A percentile compares a stretch with the other conserved stretches of the same genome.
Evolutionary conservation across 2,329 filamentous ascomycete genomes (phyloP).

Genomic region (Biscogniauxia sp.): DNA sequence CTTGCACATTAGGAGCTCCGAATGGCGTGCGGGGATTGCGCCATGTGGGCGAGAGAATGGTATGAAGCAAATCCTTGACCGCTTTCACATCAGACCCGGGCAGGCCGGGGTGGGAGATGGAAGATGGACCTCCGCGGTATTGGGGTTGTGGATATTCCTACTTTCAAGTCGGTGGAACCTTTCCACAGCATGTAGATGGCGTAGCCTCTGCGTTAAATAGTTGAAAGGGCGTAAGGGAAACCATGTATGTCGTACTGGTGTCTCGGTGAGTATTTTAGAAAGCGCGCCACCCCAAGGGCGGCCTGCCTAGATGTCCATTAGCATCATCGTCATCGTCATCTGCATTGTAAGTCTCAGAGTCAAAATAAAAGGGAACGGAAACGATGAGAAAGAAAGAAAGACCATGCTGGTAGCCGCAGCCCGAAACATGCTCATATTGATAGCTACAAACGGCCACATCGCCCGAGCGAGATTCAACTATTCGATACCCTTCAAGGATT

Average conservation of each 20-base stretch:
- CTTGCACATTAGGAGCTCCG: constrained; percentile 20
- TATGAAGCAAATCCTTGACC: constrained; percentile 5
- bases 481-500: neutral
- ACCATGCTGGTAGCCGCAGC: neutral
- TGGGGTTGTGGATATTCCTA: neutral
- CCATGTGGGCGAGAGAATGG: constrained; percentile 15
- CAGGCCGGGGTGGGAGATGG: constrained; percentile 1
- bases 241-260: neutral
- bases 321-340: no score
- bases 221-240: neutral
- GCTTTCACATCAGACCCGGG: neutral
- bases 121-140: constrained; percentile 14
- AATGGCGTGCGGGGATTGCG: constrained; percentile 24
- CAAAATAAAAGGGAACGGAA: neutral
- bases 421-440: neutral
- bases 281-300: neutral
- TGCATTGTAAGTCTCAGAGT: no score
- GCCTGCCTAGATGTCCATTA: neutral
- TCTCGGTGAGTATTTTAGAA: neutral
- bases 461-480: neutral
- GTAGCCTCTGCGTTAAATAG: neutral
- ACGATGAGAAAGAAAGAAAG: neutral
- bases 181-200: neutral
- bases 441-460: neutral
- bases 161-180: neutral